These are phyloP conservation scores for Eutrema japonicum DNA, from an alignment of 345 rosid species.

Conservation along the genomic window DNA sequence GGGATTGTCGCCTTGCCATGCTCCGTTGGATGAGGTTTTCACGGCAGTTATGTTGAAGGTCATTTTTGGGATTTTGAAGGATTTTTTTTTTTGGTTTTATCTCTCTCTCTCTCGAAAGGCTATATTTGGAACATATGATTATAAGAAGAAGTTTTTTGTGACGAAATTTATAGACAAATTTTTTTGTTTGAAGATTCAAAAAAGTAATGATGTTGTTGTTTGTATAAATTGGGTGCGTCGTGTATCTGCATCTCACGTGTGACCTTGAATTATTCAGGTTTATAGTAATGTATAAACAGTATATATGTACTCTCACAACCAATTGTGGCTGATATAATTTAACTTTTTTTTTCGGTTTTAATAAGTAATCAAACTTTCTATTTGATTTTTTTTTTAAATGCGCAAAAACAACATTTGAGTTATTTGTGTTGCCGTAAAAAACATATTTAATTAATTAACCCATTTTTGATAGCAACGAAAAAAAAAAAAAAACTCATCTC, in stretches of 20 bases:
- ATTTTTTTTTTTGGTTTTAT: neutral
- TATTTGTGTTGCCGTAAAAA: neutral
- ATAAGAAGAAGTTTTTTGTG: constrained; percentile 13
- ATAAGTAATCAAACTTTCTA: neutral
- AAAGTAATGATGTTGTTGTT: constrained; percentile 17
- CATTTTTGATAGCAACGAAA: neutral
- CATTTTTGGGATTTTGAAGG: constrained; percentile 35
- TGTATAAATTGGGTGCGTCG: constrained; percentile 16
- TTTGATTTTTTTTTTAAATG: neutral
- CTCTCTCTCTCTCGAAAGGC: neutral
- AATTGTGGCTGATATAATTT: neutral
- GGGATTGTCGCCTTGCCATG: constrained; percentile 93
- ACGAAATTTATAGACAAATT: constrained; percentile 35
- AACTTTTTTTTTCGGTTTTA: too few species aligned
- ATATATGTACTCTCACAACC: neutral
- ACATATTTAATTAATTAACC: neutral
- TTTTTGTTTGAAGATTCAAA: constrained; percentile 18
- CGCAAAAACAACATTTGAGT: neutral
- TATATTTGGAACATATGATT: constrained; percentile 24
- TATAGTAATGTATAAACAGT: neutral
- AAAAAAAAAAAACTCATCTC: neutral
- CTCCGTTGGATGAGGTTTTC: constrained; percentile 80
- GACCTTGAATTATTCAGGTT: constrained; percentile 6
- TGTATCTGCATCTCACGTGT: constrained; percentile 34
- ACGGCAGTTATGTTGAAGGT: constrained; percentile 63